A percentile compares a stretch with the other conserved stretches of the same genome.
Evolutionary conservation across 345 rosid genomes (phyloP).

Genomic region (Eutrema heterophyllum): DNA sequence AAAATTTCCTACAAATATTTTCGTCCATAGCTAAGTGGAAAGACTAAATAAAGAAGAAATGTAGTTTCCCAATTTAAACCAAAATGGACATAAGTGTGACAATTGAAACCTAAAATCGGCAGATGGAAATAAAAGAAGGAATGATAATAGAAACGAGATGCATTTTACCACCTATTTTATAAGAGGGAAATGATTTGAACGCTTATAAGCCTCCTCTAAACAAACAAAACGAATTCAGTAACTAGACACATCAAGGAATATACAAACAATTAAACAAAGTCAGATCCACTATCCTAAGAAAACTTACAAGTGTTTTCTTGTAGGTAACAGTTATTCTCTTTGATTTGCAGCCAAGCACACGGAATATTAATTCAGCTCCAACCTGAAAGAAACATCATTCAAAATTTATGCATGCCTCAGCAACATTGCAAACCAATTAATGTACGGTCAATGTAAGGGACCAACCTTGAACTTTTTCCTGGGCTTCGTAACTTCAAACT

Average conservation of each 20-base stretch:
- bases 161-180: neutral
- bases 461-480: constrained; percentile 83
- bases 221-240: constrained; percentile 7
- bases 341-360: constrained; percentile 94
- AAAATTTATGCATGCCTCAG: constrained; percentile 12
- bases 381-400: constrained; percentile 43
- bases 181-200: neutral
- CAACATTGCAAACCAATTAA: constrained; percentile 6
- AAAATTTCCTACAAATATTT: neutral
- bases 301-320: constrained; percentile 91
- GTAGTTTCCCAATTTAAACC: neutral
- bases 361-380: constrained; percentile 81
- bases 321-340: constrained; percentile 93
- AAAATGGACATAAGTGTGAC: neutral
- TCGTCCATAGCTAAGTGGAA: neutral
- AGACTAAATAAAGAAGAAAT: constrained; percentile 1
- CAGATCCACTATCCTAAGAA: constrained; percentile 20
- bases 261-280: constrained; percentile 9
- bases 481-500: constrained; percentile 83
- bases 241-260: constrained; percentile 6
- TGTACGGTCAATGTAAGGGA: constrained; percentile 1
- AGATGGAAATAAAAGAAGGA: neutral
- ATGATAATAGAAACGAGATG: neutral
- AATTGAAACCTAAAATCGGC: neutral
- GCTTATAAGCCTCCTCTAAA: constrained; percentile 10